These are phyloP conservation scores for Bipolaris cookei DNA, from an alignment of 2,329 filamentous ascomycete genomes.

Conservation along the genomic window DNA sequence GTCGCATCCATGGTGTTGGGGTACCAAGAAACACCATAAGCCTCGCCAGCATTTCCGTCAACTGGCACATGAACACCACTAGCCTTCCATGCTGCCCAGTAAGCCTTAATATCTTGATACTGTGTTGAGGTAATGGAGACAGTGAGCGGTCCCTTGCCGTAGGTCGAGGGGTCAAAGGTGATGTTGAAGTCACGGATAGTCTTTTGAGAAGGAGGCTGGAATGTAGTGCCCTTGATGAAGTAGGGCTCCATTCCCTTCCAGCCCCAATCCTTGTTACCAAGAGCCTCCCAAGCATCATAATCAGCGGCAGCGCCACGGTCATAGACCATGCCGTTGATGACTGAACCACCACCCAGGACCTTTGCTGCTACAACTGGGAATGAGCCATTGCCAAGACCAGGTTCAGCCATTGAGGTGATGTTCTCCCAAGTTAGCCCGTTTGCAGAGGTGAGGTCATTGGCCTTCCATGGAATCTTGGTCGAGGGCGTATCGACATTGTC, in stretches of 20 bases:
- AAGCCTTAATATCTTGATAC: constrained; percentile 36
- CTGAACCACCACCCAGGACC: constrained; percentile 37
- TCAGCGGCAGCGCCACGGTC: constrained; percentile 43
- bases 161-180: constrained; percentile 34
- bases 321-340: constrained; percentile 49
- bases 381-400: constrained; percentile 29
- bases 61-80: constrained; percentile 22
- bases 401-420: constrained; percentile 31
- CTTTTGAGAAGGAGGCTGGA: constrained; percentile 30
- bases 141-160: constrained; percentile 35
- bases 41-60: constrained; percentile 36
- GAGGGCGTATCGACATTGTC: constrained; percentile 31
- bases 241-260: constrained; percentile 55
- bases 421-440: constrained; percentile 30
- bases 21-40: constrained; percentile 33
- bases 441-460: constrained; percentile 31
- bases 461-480: constrained; percentile 38
- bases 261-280: constrained; percentile 67
- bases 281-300: constrained; percentile 61
- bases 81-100: constrained; percentile 35
- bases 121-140: constrained; percentile 38
- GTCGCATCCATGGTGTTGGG: constrained; percentile 38
- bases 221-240: constrained; percentile 39
- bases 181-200: constrained; percentile 33
- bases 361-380: constrained; percentile 34